Evolutionary conservation across 768 basidiomycete genomes (phyloP).

Genomic region (Rickenella mellea): DNA sequence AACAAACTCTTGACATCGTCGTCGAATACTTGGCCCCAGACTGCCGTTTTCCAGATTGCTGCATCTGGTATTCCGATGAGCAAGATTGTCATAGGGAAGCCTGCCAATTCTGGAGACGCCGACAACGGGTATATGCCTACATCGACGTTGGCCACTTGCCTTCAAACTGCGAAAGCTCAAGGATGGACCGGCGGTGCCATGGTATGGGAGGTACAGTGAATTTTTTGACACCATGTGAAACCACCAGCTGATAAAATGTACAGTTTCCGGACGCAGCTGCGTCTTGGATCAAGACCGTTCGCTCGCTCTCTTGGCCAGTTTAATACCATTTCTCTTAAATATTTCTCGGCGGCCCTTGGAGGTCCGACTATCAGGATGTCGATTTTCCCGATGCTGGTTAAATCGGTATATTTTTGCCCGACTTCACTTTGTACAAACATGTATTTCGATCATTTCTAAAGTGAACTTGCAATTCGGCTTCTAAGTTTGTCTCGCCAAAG

Average conservation of each 20-base stretch:
- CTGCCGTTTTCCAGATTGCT: constrained; percentile 51
- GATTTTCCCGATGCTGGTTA: too few relatives aligned
- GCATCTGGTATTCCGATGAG: constrained; percentile 44
- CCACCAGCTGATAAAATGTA: constrained; percentile 2
- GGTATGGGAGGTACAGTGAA: constrained; percentile 28
- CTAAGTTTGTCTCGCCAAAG: too few relatives aligned
- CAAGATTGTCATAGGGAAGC: constrained; percentile 75
- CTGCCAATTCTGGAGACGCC: constrained; percentile 41
- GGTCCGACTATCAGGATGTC: too few relatives aligned
- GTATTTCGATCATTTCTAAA: too few relatives aligned
- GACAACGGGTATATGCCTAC: constrained; percentile 55
- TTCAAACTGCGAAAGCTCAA: constrained; percentile 44
- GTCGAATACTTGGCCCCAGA: constrained; percentile 50
- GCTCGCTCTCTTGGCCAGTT: constrained; percentile 24
- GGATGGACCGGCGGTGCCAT: constrained; percentile 49
- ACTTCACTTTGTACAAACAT: too few relatives aligned
- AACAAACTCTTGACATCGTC: constrained; percentile 46
- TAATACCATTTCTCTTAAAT: too few relatives aligned
- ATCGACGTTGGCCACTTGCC: constrained; percentile 46
- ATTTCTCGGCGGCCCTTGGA: too few relatives aligned
- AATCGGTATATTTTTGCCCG: too few relatives aligned
- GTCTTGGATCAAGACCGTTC: constrained; percentile 31
- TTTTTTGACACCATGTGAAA: background rate
- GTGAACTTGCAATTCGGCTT: too few relatives aligned
- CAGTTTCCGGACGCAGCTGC: constrained; percentile 32